Evolutionary conservation across 768 basidiomycete genomes (phyloP), one percentile per base, ranked within the genome.

Genomic region (Agaricus blazei): DNA sequence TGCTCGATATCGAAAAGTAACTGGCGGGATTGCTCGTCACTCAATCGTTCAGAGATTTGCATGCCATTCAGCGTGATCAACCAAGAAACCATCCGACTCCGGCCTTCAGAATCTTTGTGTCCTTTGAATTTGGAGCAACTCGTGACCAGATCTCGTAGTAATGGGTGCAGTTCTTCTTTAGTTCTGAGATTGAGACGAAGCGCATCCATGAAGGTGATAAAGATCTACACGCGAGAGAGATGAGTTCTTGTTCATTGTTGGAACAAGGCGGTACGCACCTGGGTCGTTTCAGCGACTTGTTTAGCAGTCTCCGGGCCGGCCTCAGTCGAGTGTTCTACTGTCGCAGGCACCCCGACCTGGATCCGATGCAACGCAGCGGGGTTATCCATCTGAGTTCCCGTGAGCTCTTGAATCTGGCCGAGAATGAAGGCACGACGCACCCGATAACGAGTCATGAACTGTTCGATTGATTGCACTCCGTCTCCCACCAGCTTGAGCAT

Each of bases 161-260:
- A 84, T 0, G 95, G 94, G 67, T 98, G 95, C 2, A 99, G 77
- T 63, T 97, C 93, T 64, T 98, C 97, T 67, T 98, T 99, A 3
- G 97, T 96, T n/a, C 93, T 83, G 62, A 98, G 73, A 9, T 88
- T 85, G 48, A 98, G 77, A 65, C 94, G 95, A 27, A 98, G 77
- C 1, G 94, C 96, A 62, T 99, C 97, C 92, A 98, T 97, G 61
- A 98, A 95, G 0, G 96, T 98, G 61, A 99, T 98, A 59, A 98
- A 99, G 67, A 86, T 89, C 93, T 98, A 63, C 34, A 34, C 34
- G 11, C 34, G 36, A 43, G 29, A 14, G 29, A 4, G 43, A 24
- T 24, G 15, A 12, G 4, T 36, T 24, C 12, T n/a, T 31, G 44
- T 27, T 1, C 14, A 28, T 38, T 3, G 9, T 44, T 15, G 12